These are phyloP conservation scores for Neolentinus lepideus DNA, from an alignment of 1,284 basidiomycete species.

Conservation along the genomic window DNA sequence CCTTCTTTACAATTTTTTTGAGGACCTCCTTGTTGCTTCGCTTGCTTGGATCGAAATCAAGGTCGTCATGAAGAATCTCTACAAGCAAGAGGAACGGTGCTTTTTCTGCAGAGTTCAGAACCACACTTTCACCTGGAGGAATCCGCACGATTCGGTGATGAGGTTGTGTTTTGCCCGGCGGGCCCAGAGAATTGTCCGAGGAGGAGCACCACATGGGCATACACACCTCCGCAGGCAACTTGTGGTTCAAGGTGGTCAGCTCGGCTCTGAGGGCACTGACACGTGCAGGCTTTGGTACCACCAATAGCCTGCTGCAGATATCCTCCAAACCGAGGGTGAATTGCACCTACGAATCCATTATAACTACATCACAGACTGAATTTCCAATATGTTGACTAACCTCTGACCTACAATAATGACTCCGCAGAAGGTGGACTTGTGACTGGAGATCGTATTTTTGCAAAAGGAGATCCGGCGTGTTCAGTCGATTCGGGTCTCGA, in stretches of 20 bases:
- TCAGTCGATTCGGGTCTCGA: conserved; percentile 34
- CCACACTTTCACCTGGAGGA: conserved; percentile 95
- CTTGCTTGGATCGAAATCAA: conserved; percentile 89
- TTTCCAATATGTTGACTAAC: conserved; percentile 31
- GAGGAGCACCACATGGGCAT: conserved; percentile 95
- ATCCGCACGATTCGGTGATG: conserved; percentile 97
- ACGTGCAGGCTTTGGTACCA: conserved; percentile 91
- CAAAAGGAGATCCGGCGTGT: conserved; percentile 45
- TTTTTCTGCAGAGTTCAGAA: conserved; percentile 95
- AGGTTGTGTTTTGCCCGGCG: conserved; percentile 40
- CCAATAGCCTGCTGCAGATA: conserved; percentile 87
- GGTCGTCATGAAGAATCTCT: conserved; percentile 86
- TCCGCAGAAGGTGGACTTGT: conserved; percentile 72
- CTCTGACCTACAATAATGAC: conserved; percentile 90
- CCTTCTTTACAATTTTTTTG: conserved; percentile 77
- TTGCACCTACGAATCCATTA: conserved; percentile 49
- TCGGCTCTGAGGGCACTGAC: conserved; percentile 95
- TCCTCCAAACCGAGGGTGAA: conserved; percentile 88
- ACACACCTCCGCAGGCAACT: conserved; percentile 94
- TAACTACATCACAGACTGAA: neutral
- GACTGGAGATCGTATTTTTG: conserved; percentile 61
- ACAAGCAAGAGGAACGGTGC: conserved; percentile 93
- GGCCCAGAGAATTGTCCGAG: conserved; percentile 40
- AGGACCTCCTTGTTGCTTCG: conserved; percentile 83
- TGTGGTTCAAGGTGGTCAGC: conserved; percentile 93